phyloP scores from a whole-genome alignment of 2,329 filamentous ascomycete genomes.

The Remersonia thermophila region DNA sequence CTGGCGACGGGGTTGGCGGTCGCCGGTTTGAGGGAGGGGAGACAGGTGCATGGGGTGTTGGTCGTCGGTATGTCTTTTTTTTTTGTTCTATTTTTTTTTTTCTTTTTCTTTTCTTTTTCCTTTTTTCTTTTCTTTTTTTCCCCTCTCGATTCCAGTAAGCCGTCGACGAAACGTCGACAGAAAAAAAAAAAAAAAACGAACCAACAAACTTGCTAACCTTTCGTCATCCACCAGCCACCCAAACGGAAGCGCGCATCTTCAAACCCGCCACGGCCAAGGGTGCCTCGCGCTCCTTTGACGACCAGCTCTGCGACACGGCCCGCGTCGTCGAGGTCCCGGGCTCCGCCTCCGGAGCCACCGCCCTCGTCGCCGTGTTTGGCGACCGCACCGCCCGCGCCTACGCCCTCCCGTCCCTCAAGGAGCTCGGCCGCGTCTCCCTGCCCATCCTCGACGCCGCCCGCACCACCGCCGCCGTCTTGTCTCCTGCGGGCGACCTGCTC shows the following conservation, averaged over 20 bases:
- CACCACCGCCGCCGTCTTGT: slow-evolving; percentile 58
- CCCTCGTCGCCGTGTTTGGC: slow-evolving; percentile 72
- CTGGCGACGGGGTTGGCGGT: slow-evolving; percentile 64
- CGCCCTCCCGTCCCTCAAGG: slow-evolving; percentile 77
- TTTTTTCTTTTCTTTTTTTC: not conserved
- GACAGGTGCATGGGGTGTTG: slow-evolving; percentile 66
- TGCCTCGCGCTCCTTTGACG: slow-evolving; percentile 83
- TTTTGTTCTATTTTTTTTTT: no score
- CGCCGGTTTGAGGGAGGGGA: slow-evolving; percentile 61
- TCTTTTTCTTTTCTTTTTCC: not conserved
- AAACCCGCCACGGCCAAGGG: slow-evolving; percentile 75
- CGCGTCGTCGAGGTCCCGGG: slow-evolving; percentile 62
- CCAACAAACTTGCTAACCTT: slow-evolving; percentile 21
- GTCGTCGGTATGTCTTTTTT: slow-evolving; percentile 48
- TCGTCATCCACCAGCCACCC: slow-evolving; percentile 47
- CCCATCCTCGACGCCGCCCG: slow-evolving; percentile 62
- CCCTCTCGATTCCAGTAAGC: no score
- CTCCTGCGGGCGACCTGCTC: slow-evolving; percentile 67
- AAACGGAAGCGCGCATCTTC: slow-evolving; percentile 76
- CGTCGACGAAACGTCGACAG: no score
- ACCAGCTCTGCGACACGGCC: slow-evolving; percentile 69
- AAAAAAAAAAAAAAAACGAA: not conserved
- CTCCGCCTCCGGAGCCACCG: slow-evolving; percentile 51
- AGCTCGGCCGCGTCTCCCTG: slow-evolving; percentile 59
- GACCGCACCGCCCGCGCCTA: slow-evolving; percentile 71